phyloP scores from a whole-genome alignment of 306 rosid genomes.

The Lotus japonicus region DNA sequence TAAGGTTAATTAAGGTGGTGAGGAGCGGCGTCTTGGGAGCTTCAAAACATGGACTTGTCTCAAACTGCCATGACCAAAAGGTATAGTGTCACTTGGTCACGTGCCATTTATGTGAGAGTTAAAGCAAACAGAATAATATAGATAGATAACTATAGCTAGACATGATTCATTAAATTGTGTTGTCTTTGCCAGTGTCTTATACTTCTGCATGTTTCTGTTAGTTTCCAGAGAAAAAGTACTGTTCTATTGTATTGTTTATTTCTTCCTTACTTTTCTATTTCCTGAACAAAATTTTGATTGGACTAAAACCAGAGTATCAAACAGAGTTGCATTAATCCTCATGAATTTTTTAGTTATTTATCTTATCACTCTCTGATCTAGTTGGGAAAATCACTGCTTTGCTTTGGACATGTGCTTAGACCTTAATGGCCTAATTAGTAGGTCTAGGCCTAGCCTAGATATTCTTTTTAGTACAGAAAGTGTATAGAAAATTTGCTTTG shows the following conservation, averaged over 20 bases:
- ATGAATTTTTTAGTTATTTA: background rate
- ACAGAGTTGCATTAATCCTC: constrained; percentile 18
- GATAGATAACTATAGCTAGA: background rate
- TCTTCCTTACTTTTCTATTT: background rate
- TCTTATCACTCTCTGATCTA: background rate
- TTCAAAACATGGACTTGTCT: constrained; percentile 31
- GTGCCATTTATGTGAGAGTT: constrained; percentile 21
- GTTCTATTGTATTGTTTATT: constrained; percentile 5
- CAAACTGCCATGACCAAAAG: constrained; percentile 39
- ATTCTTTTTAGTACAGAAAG: background rate
- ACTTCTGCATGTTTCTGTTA: background rate
- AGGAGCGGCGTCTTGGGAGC: constrained; percentile 38
- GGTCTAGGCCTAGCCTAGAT: background rate
- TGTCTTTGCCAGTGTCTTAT: constrained; percentile 12
- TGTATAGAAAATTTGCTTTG: constrained; percentile 11
- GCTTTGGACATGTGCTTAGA: constrained; percentile 37
- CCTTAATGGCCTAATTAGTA: constrained; percentile 35
- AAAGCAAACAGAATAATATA: background rate
- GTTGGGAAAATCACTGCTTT: background rate
- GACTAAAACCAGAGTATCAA: constrained; percentile 3
- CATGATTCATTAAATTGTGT: constrained; percentile 6
- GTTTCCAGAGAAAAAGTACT: constrained; percentile 2
- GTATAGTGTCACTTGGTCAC: constrained; percentile 30
- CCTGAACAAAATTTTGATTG: background rate
- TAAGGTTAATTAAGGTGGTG: constrained; percentile 7